Percentiles rank a stretch among this genome's conserved stretches.
phyloP scores from a whole-genome alignment of 345 rosid genomes.

The Clausena lansium region DNA sequence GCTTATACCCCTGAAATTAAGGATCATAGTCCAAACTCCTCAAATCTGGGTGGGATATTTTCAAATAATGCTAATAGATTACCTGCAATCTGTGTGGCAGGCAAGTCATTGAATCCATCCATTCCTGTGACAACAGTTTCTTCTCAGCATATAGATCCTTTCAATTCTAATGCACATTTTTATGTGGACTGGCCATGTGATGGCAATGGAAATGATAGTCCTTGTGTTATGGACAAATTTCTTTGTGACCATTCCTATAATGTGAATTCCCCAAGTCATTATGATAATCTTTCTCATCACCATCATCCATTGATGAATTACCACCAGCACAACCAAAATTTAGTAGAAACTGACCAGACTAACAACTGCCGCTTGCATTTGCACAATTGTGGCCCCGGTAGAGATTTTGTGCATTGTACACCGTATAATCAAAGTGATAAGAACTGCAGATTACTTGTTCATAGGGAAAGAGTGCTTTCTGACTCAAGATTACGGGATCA shows the following conservation, averaged over 20 bases:
- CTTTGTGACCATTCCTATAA: conserved; percentile 30
- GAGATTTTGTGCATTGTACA: conserved; percentile 30
- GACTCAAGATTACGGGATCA: conserved; percentile 50
- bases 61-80: conserved; percentile 36
- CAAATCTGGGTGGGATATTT: conserved; percentile 26
- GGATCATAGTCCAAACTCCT: conserved; percentile 42
- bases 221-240: conserved; percentile 22
- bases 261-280: conserved; percentile 31
- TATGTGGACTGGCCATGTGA: conserved; percentile 19
- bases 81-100: conserved; percentile 30
- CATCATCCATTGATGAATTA: conserved; percentile 32
- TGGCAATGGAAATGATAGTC: conserved; percentile 23
- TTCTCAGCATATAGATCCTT: conserved; percentile 33
- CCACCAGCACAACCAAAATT: conserved; percentile 34
- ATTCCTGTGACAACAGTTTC: conserved; percentile 50
- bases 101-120: conserved; percentile 32
- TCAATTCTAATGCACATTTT: conserved; percentile 18
- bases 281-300: conserved; percentile 31
- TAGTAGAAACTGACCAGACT: conserved; percentile 26
- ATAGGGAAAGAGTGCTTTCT: conserved; percentile 53
- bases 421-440: conserved; percentile 24
- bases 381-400: conserved; percentile 46
- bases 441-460: conserved; percentile 26
- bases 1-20: conserved; percentile 42
- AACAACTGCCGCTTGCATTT: conserved; percentile 33